These are phyloP conservation scores for Pinus albicaulis DNA, from an alignment of 75 land plant genomes.

Conservation along the genomic window DNA sequence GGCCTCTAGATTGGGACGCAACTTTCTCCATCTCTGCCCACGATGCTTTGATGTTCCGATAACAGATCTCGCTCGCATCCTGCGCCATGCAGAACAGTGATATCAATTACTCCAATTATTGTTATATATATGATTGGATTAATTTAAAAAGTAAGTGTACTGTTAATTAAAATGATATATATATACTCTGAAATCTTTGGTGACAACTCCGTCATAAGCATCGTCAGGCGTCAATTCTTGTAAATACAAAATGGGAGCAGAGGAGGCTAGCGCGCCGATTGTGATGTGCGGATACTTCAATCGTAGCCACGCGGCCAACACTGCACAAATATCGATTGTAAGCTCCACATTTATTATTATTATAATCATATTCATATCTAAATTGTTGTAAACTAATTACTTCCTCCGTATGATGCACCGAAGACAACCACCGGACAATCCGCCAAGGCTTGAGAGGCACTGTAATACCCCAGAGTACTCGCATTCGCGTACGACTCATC, in stretches of 20 bases:
- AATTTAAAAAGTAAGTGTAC: too few species aligned
- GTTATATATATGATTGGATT: background rate
- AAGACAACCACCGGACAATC: constrained; percentile 65
- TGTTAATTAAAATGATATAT: too few species aligned
- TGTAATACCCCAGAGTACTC: constrained; percentile 37
- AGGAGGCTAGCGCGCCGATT: constrained; percentile 69
- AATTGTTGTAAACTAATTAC: background rate
- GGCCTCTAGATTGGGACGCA: constrained; percentile 36
- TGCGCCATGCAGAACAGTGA: background rate
- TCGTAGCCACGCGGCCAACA: background rate
- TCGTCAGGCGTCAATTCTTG: constrained; percentile 45
- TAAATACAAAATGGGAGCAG: constrained; percentile 66
- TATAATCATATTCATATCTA: too few species aligned
- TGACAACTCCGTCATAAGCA: constrained; percentile 41
- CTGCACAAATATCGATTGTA: background rate
- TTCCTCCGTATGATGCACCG: constrained; percentile 77
- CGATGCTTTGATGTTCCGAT: constrained; percentile 37
- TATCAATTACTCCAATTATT: background rate
- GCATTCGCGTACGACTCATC: constrained; percentile 34
- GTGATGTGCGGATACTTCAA: constrained; percentile 73
- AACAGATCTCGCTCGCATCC: constrained; percentile 51
- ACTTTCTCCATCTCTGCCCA: constrained; percentile 47
- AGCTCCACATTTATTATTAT: too few species aligned
- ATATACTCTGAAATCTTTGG: constrained; percentile 58
- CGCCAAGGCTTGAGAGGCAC: constrained; percentile 62